Base-by-base conservation (phyloP, 768 basidiomycete species). In the Agaricus subrufescens region DNA sequence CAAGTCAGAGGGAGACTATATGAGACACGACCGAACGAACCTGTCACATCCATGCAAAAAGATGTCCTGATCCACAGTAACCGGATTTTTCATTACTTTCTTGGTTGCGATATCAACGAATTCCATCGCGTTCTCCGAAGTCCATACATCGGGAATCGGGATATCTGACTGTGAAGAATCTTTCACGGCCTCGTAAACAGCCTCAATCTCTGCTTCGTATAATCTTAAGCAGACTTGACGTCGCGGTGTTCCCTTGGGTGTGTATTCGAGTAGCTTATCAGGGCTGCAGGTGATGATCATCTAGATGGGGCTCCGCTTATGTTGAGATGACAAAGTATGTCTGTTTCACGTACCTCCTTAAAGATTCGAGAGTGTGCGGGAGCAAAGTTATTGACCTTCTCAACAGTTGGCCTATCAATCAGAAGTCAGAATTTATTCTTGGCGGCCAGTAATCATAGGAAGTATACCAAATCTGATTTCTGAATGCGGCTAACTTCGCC, bases 41-140 rank as follows among this genome's bases (percentile, higher is more conserved):
- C 73, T 73, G 50, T 76, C 76, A 52, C 73, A 73, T 6, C 77
- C 75, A 38, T 70, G 59, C 46, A 69, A 67, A 57, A 77, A 77
- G 26, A 79, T 49, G 46, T 76, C 73, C 19, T 68, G 70, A 1
- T 63, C 60, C 45, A 74, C 73, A 1, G 50, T 47, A 11, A 73
- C 47, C 1, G 52, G 38, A 2, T 43, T 46, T 6, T 48, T 46
- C 60, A 78, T 48, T 8, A 77, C 68, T n/a, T 65, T 68, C 19
- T 58, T 39, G n/a, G 79, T 69, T 10, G 70, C 67, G 15, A 53
- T 53, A 9, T 12, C 15, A 26, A 47, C 46, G n/a, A 47, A 47
- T n/a, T 15, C 26, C 15, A 29, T 15, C 7, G 26, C 4, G 11
- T 30, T 30, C 30, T 47, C 46, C 2, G 56, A 30, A 9, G 61